phyloP scores from a whole-genome alignment of 257 asterid species.

The Orobanche coerulescens region DNA sequence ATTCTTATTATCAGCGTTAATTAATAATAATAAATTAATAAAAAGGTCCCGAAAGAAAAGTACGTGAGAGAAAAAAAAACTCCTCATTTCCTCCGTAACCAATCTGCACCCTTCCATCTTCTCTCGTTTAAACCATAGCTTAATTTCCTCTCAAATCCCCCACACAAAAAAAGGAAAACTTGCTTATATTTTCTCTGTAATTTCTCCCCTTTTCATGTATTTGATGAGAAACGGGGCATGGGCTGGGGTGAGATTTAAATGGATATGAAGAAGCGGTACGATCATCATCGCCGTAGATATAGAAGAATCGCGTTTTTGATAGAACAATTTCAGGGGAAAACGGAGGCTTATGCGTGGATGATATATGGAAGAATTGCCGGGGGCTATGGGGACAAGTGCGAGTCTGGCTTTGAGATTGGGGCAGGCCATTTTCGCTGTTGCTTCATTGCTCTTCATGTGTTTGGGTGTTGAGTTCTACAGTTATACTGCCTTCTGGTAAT shows the following conservation, averaged over 20 bases:
- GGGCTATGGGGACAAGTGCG: slow-evolving; percentile 83
- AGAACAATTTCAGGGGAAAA: background rate
- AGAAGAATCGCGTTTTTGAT: slow-evolving; percentile 14
- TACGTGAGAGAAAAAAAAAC: slow-evolving; percentile 15
- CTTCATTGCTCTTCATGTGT: slow-evolving; percentile 94
- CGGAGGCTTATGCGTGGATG: slow-evolving; percentile 21
- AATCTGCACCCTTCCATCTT: slow-evolving; percentile 23
- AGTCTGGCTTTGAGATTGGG: slow-evolving; percentile 90
- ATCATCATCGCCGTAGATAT: slow-evolving; percentile 7
- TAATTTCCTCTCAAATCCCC: background rate
- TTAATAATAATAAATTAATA: background rate
- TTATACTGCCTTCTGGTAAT: slow-evolving; percentile 93
- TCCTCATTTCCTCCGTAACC: slow-evolving; percentile 24
- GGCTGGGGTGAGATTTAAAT: slow-evolving; percentile 28
- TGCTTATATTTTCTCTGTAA: background rate
- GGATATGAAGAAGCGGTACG: slow-evolving; percentile 30
- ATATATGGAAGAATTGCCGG: slow-evolving; percentile 86
- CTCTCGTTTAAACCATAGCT: slow-evolving; percentile 8
- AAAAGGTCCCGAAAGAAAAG: background rate
- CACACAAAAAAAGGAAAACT: background rate
- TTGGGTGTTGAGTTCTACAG: slow-evolving; percentile 81
- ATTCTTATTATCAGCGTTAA: background rate
- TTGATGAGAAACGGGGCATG: slow-evolving; percentile 35
- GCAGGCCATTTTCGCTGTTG: slow-evolving; percentile 74
- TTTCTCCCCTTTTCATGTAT: background rate